phyloP scores from a whole-genome alignment of 2,329 filamentous ascomycete species.

The Aspergillus felis region DNA sequence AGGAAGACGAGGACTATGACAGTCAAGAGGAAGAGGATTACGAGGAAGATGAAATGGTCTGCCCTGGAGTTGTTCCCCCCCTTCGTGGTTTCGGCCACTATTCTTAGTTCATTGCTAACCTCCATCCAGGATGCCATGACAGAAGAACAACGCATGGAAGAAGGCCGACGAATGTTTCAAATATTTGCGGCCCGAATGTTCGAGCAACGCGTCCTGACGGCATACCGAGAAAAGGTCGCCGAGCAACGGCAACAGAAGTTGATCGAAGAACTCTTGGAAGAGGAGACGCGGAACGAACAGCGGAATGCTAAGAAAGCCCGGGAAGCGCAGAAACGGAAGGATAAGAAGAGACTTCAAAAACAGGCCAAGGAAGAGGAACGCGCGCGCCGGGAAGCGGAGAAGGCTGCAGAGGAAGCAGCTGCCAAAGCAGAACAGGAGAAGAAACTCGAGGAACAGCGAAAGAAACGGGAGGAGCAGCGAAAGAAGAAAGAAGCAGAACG shows the following conservation, averaged over 20 bases:
- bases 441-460: constrained; percentile 73
- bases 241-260: constrained; percentile 87
- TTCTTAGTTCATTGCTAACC: constrained; percentile 33
- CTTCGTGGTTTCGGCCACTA: constrained; percentile 1
- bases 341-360: constrained; percentile 86
- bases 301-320: constrained; percentile 90
- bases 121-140: constrained; percentile 80
- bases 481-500: constrained; percentile 88
- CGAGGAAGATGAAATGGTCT: constrained; percentile 63
- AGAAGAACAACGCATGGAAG: constrained; percentile 98
- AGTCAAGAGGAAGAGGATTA: constrained; percentile 62
- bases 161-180: constrained; percentile 97
- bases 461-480: constrained; percentile 82
- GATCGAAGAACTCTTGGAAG: constrained; percentile 85
- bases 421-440: constrained; percentile 71
- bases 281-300: constrained; percentile 69
- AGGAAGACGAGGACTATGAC: constrained; percentile 67
- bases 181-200: constrained; percentile 99
- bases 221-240: constrained; percentile 97
- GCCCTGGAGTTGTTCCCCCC: constrained; percentile 13
- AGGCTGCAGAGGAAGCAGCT: constrained; percentile 79
- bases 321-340: constrained; percentile 92
- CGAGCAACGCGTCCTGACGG: constrained; percentile 90
- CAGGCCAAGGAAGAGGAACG: constrained; percentile 87
- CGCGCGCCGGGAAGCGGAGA: constrained; percentile 80